Evolutionary conservation across 2,329 filamentous ascomycete species (phyloP), one percentile per base, ranked within the genome.

Genomic region (Cladophialophora yegresii): DNA sequence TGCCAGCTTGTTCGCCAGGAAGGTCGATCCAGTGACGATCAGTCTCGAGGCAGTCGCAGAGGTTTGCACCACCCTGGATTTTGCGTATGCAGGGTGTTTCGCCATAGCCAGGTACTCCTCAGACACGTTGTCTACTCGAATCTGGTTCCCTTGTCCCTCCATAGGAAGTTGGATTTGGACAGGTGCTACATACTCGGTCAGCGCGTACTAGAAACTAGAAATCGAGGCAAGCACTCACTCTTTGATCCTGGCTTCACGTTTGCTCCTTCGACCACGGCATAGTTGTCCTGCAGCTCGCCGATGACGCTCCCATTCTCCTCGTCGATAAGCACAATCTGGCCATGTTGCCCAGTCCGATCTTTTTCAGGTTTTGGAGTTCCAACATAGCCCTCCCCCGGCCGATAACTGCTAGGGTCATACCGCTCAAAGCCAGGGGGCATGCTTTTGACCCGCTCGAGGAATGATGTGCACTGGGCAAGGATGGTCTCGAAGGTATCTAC

Each of bases 401-500:
- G 87, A 77, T 89, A 98, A 70, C 89, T 84, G 26, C 87, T 86
- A 0, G 93, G 93, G 74, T 97, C 93, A 77, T 98, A 98, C 0
- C 75, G 70, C 33, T 75, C 72, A 65, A 75, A 70, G 55, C 74
- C 70, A 61, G 77, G 75, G 5, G 82, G 87, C 6, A 90, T 87
- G 47, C 88, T 82, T 20, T 61, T 57, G 9, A 91, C 89, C 51
- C 92, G 87, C 77, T 98, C 93, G 4, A 96, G 85, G 76, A 99
- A 98, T 1, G 93, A 91, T 1, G 93, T 98, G 77, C 93, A 98
- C 78, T 98, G 92, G n/a, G 93, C 93, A 57, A 98, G 83, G 69
- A 98, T 98, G 2, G 93, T 97, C 81, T 98, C 93, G 73, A 97
- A 98, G 0, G 93, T 98, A 75, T 97, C 92, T 49, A 96, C 83